Evolutionary conservation across 2,329 filamentous ascomycete genomes (phyloP), one percentile per base, ranked within the genome.

Genomic region (Neurospora sp.): DNA sequence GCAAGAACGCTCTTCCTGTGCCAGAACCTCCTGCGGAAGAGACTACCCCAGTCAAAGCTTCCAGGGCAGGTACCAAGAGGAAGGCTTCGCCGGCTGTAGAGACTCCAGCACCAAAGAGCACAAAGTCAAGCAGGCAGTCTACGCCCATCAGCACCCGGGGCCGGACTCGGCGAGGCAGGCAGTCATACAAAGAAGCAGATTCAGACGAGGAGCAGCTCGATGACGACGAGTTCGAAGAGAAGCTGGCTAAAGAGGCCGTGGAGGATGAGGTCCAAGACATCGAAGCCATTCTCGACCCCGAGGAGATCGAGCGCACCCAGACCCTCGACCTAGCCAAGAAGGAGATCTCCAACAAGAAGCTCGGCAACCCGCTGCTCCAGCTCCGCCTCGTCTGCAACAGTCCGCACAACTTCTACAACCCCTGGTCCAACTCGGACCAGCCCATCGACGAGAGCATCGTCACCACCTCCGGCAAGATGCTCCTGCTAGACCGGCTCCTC

Each of bases 391-490:
- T 93, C 11, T 98, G 96, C 80, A 97, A 99, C 79, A 93, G 90
- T 0, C 96, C 96, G 0, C 94, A 97, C 80, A 97, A 97, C 77
- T 98, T 99, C 79, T 98, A 97, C 81, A 96, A 93, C 78, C 95
- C 96, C 0, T 98, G 95, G 87, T 83, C 84, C 6, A 84, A 87
- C 17, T 84, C 86, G 1, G 85, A 86, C 6, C 79, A 85, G 0
- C 82, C 86, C 0, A 82, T 93, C 0, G 93, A 98, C 76, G 91
- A 96, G 77, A 90, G 87, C 1, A 87, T 99, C 6, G 87, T 99
- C 40, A 95, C 91, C 0, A 89, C 92, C 0, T 97, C 93, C 0
- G 96, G 96, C 15, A 99, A 99, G 79, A 97, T 99, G 93, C 87
- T 97, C 2, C 86, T 99, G 0, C 87, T 99, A 0, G 96, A 99